Percentiles rank a stretch among this genome's conserved stretches.
Conservation (phyloP, 148 eudicot genomes). For the Suaeda aralocaspica region DNA sequence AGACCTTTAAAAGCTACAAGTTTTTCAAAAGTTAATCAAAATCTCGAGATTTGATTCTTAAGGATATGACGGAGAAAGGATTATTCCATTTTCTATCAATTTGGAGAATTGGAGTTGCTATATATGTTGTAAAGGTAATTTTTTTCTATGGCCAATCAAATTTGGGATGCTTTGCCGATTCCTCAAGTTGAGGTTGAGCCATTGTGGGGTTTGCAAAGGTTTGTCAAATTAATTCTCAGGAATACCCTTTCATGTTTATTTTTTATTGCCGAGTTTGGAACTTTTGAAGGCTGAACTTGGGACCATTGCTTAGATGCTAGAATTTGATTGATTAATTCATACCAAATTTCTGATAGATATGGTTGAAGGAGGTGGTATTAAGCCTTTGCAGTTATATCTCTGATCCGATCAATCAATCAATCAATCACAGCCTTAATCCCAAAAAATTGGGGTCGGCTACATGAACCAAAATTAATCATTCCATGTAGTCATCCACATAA, state of each 20-base stretch:
- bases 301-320: constrained; percentile 7
- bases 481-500: no score
- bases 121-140: neutral
- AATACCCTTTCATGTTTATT: neutral
- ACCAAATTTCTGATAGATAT: no score
- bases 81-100: constrained; percentile 1
- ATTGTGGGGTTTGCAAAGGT: constrained; percentile 13
- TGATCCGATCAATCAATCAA: no score
- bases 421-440: no score
- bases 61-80: constrained; percentile 23
- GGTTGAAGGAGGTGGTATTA: neutral
- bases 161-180: constrained; percentile 12
- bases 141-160: constrained; percentile 7
- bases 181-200: constrained; percentile 6
- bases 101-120: constrained; percentile 9
- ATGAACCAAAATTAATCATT: no score
- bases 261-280: constrained; percentile 11
- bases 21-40: constrained; percentile 4
- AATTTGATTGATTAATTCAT: constrained; percentile 12
- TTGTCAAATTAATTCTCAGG: neutral
- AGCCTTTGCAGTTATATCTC: neutral
- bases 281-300: constrained; percentile 11
- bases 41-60: constrained; percentile 19
- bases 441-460: no score
- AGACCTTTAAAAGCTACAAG: constrained; percentile 6